Evolutionary conservation across 345 rosid genomes (phyloP).

Genomic region (Salix purpurea): DNA sequence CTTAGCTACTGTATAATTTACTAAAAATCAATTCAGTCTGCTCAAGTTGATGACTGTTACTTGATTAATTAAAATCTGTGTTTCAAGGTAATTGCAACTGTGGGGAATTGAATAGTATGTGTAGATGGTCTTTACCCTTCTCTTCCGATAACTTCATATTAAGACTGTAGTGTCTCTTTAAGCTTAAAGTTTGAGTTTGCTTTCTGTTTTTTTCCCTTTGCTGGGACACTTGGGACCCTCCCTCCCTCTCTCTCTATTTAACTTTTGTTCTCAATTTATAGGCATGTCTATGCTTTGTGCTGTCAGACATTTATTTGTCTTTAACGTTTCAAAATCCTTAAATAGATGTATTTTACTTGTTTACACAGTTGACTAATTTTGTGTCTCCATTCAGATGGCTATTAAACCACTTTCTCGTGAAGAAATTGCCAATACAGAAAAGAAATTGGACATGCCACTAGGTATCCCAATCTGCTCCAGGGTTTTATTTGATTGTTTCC

Average conservation of each 20-base stretch:
- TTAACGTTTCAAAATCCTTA: neutral
- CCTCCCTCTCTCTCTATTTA: no score
- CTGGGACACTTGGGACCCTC: neutral
- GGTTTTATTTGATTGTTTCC: neutral
- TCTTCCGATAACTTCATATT: neutral
- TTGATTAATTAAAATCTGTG: neutral
- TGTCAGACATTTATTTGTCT: neutral
- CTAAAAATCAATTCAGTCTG: neutral
- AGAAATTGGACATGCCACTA: constrained; percentile 84
- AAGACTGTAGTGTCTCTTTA: neutral
- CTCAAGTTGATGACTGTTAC: neutral
- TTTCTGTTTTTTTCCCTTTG: neutral
- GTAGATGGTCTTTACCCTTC: neutral
- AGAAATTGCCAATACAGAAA: constrained; percentile 78
- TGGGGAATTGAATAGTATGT: neutral
- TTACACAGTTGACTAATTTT: neutral
- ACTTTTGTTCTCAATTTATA: neutral
- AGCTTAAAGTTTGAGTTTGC: neutral
- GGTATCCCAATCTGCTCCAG: constrained; percentile 35
- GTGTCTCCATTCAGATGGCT: constrained; percentile 42
- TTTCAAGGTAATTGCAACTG: neutral
- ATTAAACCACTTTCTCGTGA: constrained; percentile 61
- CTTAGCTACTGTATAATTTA: neutral
- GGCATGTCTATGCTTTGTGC: neutral
- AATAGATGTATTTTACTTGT: neutral